Conservation (phyloP, 345 rosid genomes). For the Combretum micranthum region DNA sequence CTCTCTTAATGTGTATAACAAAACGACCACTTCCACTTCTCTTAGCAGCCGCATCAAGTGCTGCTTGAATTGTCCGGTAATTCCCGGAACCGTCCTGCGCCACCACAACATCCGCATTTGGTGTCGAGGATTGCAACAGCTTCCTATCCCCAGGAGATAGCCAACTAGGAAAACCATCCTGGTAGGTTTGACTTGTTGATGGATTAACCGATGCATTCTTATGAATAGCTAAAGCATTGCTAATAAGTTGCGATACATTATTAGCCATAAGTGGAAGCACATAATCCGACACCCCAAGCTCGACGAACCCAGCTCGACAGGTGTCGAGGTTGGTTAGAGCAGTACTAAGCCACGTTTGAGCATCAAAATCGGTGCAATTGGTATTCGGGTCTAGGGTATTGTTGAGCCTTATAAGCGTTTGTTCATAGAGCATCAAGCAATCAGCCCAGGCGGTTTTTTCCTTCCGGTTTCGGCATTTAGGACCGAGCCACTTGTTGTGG, state of each 20-base stretch:
- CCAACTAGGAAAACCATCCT: conserved; percentile 61
- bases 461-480: conserved; percentile 41
- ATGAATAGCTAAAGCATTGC: conserved; percentile 58
- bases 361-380: conserved; percentile 52
- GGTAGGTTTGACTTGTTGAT: conserved; percentile 20
- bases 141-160: conserved; percentile 55
- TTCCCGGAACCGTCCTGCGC: conserved; percentile 67
- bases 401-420: conserved; percentile 49
- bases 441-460: conserved; percentile 77
- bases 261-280: conserved; percentile 50
- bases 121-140: conserved; percentile 37
- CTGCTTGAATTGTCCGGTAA: conserved; percentile 44
- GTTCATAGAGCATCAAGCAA: conserved; percentile 50
- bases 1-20: conserved; percentile 61
- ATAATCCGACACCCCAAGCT: conserved; percentile 47
- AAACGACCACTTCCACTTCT: conserved; percentile 51
- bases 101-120: conserved; percentile 50
- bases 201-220: conserved; percentile 7
- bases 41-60: conserved; percentile 55
- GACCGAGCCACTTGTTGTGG: conserved; percentile 43
- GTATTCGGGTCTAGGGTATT: conserved; percentile 35
- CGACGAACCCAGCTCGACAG: conserved; percentile 52
- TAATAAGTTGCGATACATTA: conserved; percentile 55
- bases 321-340: conserved; percentile 78
- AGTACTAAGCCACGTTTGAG: conserved; percentile 79